A percentile compares a stretch with the other conserved stretches of the same genome.
Conservation (phyloP, 2,329 filamentous ascomycete species). For the Hypoxylon sp. region DNA sequence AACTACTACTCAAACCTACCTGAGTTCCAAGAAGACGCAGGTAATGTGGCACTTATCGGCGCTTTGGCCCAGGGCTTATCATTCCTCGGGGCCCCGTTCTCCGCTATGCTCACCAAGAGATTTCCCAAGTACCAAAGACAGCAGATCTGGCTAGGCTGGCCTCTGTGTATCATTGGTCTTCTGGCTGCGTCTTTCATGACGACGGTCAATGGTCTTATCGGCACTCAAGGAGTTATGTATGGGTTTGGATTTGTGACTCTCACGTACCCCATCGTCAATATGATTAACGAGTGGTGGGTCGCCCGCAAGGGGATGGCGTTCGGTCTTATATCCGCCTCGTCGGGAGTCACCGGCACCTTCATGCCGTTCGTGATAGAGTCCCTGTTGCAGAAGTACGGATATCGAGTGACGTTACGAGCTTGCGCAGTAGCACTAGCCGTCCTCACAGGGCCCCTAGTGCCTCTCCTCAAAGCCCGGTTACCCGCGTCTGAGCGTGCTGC, state of each 20-base stretch:
- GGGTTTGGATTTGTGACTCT: slow-evolving; percentile 16
- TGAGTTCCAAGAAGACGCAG: slow-evolving; percentile 6
- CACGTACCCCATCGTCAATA: slow-evolving; percentile 22
- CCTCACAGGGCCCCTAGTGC: slow-evolving; percentile 17
- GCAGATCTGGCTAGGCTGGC: slow-evolving; percentile 20
- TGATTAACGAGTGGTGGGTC: slow-evolving; percentile 29
- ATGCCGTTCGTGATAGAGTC: slow-evolving; percentile 21
- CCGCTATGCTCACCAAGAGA: slow-evolving; percentile 15
- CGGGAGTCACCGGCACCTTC: slow-evolving; percentile 10
- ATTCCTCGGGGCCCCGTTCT: slow-evolving; percentile 18
- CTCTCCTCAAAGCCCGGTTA: slow-evolving; percentile 12
- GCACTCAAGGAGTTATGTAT: slow-evolving; percentile 21
- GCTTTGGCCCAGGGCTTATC: slow-evolving; percentile 11
- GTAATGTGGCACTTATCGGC: slow-evolving; percentile 20
- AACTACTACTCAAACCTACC: slow-evolving; percentile 22
- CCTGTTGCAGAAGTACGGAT: slow-evolving; percentile 16
- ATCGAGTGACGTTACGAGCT: slow-evolving; percentile 8
- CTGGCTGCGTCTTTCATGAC: slow-evolving; percentile 18
- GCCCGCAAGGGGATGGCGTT: slow-evolving; percentile 26
- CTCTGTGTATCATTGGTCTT: slow-evolving; percentile 12
- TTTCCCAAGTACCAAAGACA: slow-evolving; percentile 18
- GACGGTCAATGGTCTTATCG: slow-evolving; percentile 10
- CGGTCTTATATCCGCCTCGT: slow-evolving; percentile 28
- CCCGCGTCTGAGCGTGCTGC: slow-evolving; percentile 18
- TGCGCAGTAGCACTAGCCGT: slow-evolving; percentile 17